Evolutionary conservation across 768 basidiomycete genomes (phyloP), one percentile per base, ranked within the genome.

Genomic region (Kwoniella sp.): DNA sequence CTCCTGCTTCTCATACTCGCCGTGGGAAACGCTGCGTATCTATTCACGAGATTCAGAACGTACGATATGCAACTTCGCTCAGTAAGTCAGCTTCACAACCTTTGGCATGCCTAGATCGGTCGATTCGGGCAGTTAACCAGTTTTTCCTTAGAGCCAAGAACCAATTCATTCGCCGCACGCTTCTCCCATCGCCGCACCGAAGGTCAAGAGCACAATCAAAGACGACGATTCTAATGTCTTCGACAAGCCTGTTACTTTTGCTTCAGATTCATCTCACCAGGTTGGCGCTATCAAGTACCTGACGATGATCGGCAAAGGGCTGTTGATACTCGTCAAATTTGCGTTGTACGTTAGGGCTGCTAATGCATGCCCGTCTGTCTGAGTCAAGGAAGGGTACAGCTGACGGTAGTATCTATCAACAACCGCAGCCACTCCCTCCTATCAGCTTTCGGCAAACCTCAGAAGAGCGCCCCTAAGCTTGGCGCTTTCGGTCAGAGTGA

Each of bases 61-160:
- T 79, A 79, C 55, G 78, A 79, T 56, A 72, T 79, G 70, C 75
- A 74, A 47, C 64, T 74, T 25, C 69, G 78, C 9, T 64, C 69
- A 25, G 78, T 76, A 50, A 56, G 72, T 55, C 50, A 44, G 40
- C 40, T n/a, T n/a, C n/a, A n/a, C n/a, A n/a, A n/a, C n/a, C n/a
- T n/a, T n/a, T n/a, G n/a, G n/a, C n/a, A n/a, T n/a, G n/a, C n/a
- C n/a, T n/a, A n/a, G n/a, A n/a, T 40, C n/a, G 40, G 25, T 26
- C 1, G n/a, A 22, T 30, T 2, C 12, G 15, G 27, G 58, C 36
- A 37, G 46, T 36, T 17, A 12, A 24, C 22, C 44, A 21, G 13
- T 26, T 26, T 15, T 33, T 46, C 26, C 29, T 9, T 15, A 66
- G 72, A 70, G 72, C 4, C 54, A 67, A 63, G 74, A 76, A 26